Conservation (phyloP, 2,329 filamentous ascomycete species). For the Pseudogymnoascus sp. region DNA sequence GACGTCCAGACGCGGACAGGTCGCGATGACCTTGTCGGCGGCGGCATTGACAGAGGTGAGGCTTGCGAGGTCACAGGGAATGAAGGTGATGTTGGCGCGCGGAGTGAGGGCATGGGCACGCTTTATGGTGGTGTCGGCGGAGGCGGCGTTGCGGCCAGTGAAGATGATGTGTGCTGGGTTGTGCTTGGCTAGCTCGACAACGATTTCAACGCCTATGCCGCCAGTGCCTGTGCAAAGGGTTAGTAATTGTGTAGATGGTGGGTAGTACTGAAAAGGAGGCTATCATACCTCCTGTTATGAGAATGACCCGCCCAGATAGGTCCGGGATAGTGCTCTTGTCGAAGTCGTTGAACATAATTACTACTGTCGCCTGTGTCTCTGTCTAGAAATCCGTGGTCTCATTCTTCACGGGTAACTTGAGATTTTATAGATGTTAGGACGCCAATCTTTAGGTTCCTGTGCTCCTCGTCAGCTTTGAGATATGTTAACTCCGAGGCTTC, state of each 20-base stretch:
- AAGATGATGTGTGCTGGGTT: slow-evolving; percentile 33
- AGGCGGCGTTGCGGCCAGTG: slow-evolving; percentile 31
- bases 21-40: slow-evolving; percentile 31
- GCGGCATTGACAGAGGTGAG: slow-evolving; percentile 37
- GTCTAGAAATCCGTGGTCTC: background rate
- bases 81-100: slow-evolving; percentile 26
- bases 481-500: background rate
- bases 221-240: slow-evolving; percentile 21
- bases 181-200: slow-evolving; percentile 36
- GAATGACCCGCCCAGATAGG: slow-evolving; percentile 34
- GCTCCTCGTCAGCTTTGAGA: background rate
- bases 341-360: slow-evolving; percentile 19
- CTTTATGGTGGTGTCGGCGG: slow-evolving; percentile 32
- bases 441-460: background rate
- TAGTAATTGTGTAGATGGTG: background rate
- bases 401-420: background rate
- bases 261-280: slow-evolving; percentile 15
- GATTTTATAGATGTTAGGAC: background rate
- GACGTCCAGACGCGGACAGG: slow-evolving; percentile 35
- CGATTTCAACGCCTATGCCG: slow-evolving; percentile 40
- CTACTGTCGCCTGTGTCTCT: background rate
- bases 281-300: slow-evolving; percentile 37
- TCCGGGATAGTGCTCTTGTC: slow-evolving; percentile 28
- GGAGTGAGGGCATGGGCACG: slow-evolving; percentile 29
- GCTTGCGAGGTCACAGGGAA: slow-evolving; percentile 40